Evolutionary conservation across 148 eudicot species (phyloP), one percentile per base, ranked within the genome.

Genomic region (Silene conica): DNA sequence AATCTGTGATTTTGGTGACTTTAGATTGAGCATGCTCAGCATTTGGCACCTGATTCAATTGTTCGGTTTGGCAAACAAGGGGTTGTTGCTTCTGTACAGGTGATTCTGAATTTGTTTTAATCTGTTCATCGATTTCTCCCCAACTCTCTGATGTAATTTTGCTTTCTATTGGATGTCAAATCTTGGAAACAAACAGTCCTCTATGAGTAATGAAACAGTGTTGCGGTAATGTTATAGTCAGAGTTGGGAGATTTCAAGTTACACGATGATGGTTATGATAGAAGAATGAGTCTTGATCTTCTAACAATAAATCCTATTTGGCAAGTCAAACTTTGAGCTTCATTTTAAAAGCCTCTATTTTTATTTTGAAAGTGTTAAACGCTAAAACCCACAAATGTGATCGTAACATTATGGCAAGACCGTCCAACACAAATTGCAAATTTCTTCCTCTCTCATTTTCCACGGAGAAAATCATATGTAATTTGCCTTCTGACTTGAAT

Each of bases 1-100:
- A 52, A 59, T 34, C 14, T 45, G 26, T 62, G 52, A 46, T 70
- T 43, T 69, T 70, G 69, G 5, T 74, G 48, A 26, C 83, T 83
- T 80, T 89, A 95, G 99, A 89, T 96, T 78, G 99, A 96, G 78
- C 99, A 96, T 87, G 95, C 96, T 77, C 99, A 96, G 84, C 99
- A 96, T 92, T 83, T 96, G 85, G 87, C 85, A 41, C 85, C 83
- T 72, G 96, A 88, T 28, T 70, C 86, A 41, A 84, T 83, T 69
- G 82, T 84, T 71, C 85, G 87, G 55, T 96, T 92, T 76, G 95
- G 97, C 74, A 76, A 87, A 83, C 91, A 82, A 72, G 80, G 85
- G 48, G 80, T 96, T 73, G 64, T 89, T 84, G 97, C 96, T 85
- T 96, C 99, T 74, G 89, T 88, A 62, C 98, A 94, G 98, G 98